Conservation (phyloP, 2,329 filamentous ascomycete species). For the Paecilomyces sp. region DNA sequence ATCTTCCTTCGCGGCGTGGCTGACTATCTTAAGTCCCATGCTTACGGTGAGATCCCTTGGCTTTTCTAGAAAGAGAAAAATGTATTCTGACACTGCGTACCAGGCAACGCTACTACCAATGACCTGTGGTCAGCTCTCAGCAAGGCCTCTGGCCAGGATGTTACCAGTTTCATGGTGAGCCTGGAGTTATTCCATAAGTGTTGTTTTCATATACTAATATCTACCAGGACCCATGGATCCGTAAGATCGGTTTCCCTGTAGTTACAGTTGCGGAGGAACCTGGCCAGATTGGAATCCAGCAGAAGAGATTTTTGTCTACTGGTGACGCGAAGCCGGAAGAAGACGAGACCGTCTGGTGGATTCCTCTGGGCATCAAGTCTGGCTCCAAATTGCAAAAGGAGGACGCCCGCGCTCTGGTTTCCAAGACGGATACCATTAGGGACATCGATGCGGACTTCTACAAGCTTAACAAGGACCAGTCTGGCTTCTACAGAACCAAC, state of each 20-base stretch:
- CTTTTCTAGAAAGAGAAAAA: background rate
- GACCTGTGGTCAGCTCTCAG: conserved; percentile 86
- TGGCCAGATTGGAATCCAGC: conserved; percentile 72
- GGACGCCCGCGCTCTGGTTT: conserved; percentile 60
- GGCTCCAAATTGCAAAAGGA: conserved; percentile 59
- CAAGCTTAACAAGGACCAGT: conserved; percentile 85
- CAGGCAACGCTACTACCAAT: conserved; percentile 73
- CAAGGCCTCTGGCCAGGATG: conserved; percentile 79
- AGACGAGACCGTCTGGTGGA: conserved; percentile 91
- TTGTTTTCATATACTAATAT: conserved; percentile 5
- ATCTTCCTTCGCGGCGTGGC: conserved; percentile 86
- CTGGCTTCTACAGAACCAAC: conserved; percentile 87
- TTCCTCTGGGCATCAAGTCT: conserved; percentile 78
- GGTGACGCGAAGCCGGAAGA: conserved; percentile 89
- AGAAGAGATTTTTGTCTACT: conserved; percentile 83
- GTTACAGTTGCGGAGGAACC: conserved; percentile 78
- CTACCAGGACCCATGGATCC: conserved; percentile 70
- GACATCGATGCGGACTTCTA: conserved; percentile 70
- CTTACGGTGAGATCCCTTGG: conserved; percentile 54
- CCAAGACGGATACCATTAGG: conserved; percentile 68
- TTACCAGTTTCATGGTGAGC: conserved; percentile 71
- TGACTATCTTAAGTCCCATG: conserved; percentile 79
- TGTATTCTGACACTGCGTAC: background rate
- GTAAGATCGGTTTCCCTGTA: conserved; percentile 90
- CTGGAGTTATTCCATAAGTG: background rate